Percentiles rank a stretch among this genome's conserved stretches.
Evolutionary conservation across 257 asterid genomes (phyloP).

Genomic region (Ilex aquifolium): DNA sequence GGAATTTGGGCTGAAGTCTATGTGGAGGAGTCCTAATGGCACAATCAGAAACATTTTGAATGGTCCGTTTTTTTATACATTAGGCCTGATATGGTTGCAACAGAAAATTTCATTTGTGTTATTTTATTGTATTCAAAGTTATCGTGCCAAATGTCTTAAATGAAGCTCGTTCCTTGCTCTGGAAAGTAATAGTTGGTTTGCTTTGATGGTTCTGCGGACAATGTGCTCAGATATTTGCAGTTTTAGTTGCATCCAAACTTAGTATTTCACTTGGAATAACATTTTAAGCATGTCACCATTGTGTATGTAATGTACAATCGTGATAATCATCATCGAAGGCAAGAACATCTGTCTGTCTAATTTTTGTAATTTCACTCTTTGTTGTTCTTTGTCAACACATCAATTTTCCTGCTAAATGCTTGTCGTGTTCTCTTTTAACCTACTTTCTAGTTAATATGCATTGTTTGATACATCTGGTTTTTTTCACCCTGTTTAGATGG

Average conservation of each 20-base stretch:
- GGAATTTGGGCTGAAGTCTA: conserved; percentile 76
- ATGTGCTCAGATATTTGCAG: background rate
- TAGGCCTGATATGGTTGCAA: background rate
- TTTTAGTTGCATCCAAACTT: background rate
- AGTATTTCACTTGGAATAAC: background rate
- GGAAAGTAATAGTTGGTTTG: background rate
- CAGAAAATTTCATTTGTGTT: background rate
- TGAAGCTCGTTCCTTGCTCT: background rate
- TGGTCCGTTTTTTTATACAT: conserved; percentile 35
- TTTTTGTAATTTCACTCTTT: no score
- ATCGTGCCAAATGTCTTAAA: background rate
- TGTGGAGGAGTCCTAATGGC: conserved; percentile 98
- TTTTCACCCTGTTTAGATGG: background rate
- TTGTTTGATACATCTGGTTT: background rate
- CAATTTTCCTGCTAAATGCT: background rate
- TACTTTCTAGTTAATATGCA: background rate
- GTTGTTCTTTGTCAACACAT: no score
- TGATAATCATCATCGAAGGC: background rate
- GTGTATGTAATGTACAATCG: background rate
- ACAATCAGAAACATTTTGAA: conserved; percentile 82
- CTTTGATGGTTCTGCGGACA: background rate
- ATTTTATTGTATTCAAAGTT: background rate
- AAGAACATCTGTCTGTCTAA: no score
- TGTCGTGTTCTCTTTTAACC: background rate
- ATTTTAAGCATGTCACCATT: background rate